phyloP scores from a whole-genome alignment of 208 protist genomes.

The Herpetomonas tarakana region DNA sequence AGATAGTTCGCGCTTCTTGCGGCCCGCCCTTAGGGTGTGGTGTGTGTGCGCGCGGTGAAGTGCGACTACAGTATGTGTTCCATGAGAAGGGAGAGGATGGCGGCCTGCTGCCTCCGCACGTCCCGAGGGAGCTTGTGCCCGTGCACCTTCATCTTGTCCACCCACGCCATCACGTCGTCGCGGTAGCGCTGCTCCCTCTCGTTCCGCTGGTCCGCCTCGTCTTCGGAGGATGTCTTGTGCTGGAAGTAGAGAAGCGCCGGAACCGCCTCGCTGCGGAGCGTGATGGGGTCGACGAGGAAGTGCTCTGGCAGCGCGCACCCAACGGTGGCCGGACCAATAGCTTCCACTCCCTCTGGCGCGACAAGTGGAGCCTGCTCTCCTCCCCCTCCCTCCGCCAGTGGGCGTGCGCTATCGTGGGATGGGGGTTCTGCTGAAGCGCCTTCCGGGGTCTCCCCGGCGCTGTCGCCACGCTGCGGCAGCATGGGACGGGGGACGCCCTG shows the following conservation, averaged over 20 bases:
- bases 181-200: slow-evolving; percentile 3
- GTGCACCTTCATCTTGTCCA: slow-evolving; percentile 59
- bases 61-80: slow-evolving; percentile 24
- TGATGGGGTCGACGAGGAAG: slow-evolving; percentile 60
- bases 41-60: no score
- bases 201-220: slow-evolving; percentile 1
- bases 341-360: neutral
- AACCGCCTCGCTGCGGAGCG: slow-evolving; percentile 40
- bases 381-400: no score
- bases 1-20: no score
- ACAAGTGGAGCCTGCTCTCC: neutral
- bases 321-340: slow-evolving; percentile 7
- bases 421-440: no score
- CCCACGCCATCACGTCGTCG: slow-evolving; percentile 49
- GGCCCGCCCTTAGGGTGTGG: no score
- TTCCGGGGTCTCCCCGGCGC: no score
- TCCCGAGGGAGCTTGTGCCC: slow-evolving; percentile 31
- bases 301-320: slow-evolving; percentile 44
- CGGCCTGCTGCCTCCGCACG: slow-evolving; percentile 51
- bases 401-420: no score
- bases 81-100: slow-evolving; percentile 37
- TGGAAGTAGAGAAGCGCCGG: slow-evolving; percentile 14
- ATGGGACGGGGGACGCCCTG: neutral
- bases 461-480: no score
- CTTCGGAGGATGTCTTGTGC: neutral